Base-by-base conservation (phyloP, 2,329 filamentous ascomycete species). In the Aureobasidium sp. region DNA sequence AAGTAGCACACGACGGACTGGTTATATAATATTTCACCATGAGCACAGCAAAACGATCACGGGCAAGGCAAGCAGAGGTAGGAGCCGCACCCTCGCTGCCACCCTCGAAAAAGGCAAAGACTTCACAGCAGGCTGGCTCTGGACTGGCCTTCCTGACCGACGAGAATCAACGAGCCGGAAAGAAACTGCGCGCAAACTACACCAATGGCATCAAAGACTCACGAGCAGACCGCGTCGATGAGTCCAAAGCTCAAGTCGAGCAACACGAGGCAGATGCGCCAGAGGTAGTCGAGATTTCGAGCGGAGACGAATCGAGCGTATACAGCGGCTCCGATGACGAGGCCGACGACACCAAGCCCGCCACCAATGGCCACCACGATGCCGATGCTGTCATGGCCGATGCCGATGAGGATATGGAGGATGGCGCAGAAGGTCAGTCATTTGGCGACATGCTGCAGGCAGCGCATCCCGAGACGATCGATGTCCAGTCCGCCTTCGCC, bases 391-490 rank as follows among this genome's bases (percentile, higher is more conserved):
- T 42, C 27, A 61, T 62, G 54, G 58, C 50, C 30, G 64, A 64
- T 39, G 64, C 66, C 29, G 67, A 68, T 25, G 71, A 69, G 9
- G 75, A 73, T 39, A 69, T 67, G 8, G 66, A 67, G 27, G 67
- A 71, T 39, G 65, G 67, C 16, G 70, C 68, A 21, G 78, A 79
- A 57, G 82, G 83, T 65, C 89, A 90, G 3, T 90, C 91, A 0
- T 96, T 97, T 72, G 93, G 91, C 68, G 93, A 97, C 71, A 84
- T 95, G 49, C 80, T 96, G 45, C 87, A 86, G 66, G 82, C 82
- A 50, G 80, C 84, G 67, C 85, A 86, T 61, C 82, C 85, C 62
- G 86, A 89, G 65, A 83, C 87, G 54, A 87, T 96, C 68, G 89
- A 96, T 67, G 90, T 96, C 7, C 76, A 85, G 47, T 80, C 84